These are phyloP conservation scores for Botrytis deweyae DNA, from an alignment of 2,329 filamentous ascomycete genomes.

Conservation along the genomic window DNA sequence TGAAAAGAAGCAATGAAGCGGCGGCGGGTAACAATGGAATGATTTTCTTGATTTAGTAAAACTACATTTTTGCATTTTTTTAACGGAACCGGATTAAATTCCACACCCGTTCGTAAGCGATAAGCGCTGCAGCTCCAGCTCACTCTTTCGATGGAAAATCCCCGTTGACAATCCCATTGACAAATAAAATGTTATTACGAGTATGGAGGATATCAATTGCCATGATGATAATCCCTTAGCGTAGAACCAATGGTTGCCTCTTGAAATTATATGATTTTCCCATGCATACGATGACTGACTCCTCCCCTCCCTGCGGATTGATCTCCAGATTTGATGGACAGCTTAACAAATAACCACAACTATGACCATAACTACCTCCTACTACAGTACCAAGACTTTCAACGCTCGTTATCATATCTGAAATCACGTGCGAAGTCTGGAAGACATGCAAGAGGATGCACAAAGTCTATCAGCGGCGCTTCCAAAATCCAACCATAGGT, in stretches of 20 bases:
- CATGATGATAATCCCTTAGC: background rate
- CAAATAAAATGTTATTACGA: background rate
- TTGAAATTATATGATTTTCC: background rate
- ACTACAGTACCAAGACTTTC: background rate
- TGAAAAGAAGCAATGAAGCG: background rate
- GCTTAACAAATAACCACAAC: background rate
- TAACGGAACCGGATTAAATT: slow-evolving; percentile 19
- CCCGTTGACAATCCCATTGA: background rate
- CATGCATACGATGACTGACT: background rate
- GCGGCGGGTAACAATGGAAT: background rate
- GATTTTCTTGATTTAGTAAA: slow-evolving; percentile 10
- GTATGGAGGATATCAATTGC: background rate
- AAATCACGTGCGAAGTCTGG: background rate
- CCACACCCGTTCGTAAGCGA: slow-evolving; percentile 9
- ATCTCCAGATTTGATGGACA: background rate
- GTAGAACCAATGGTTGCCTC: background rate
- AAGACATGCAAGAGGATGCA: background rate
- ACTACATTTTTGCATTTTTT: slow-evolving; percentile 16
- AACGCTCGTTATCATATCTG: background rate
- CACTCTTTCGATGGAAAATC: background rate
- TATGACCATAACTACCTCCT: too few relatives aligned
- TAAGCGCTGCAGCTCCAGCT: background rate
- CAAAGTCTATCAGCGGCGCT: background rate
- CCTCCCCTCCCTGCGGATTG: too few relatives aligned
- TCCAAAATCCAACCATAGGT: background rate